Percentiles rank a stretch among this genome's conserved stretches.
These are phyloP conservation scores for Rhododendron ferrugineum DNA, from an alignment of 148 eudicot genomes.

Conservation along the genomic window DNA sequence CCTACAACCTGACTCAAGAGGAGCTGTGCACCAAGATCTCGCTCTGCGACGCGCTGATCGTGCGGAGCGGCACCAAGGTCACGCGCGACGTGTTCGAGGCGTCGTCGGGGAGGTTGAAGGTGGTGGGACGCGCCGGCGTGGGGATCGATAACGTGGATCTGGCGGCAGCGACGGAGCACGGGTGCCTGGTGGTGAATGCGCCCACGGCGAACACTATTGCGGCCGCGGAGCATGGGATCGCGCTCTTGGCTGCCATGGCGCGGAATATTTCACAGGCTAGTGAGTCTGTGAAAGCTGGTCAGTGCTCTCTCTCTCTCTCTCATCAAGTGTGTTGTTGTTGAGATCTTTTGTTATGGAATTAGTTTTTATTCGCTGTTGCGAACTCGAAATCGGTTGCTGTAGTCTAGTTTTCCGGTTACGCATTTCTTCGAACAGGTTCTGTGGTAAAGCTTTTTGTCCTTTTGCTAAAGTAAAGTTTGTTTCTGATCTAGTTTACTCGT, in stretches of 20 bases:
- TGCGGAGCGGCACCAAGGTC: slow-evolving; percentile 80
- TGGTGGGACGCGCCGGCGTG: slow-evolving; percentile 95
- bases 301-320: neutral
- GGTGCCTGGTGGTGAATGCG: slow-evolving; percentile 92
- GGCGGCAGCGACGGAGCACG: slow-evolving; percentile 93
- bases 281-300: slow-evolving; percentile 90
- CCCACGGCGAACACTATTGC: slow-evolving; percentile 98
- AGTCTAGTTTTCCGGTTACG: neutral
- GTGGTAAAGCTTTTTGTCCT: neutral
- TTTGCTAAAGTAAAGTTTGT: neutral
- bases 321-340: too few species aligned
- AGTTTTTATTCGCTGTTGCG: neutral
- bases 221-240: slow-evolving; percentile 97
- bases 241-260: slow-evolving; percentile 83
- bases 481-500: neutral
- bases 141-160: slow-evolving; percentile 99
- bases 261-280: slow-evolving; percentile 95
- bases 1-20: slow-evolving; percentile 69
- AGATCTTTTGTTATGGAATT: neutral
- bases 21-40: slow-evolving; percentile 93
- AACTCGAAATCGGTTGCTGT: neutral
- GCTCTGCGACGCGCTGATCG: slow-evolving; percentile 80
- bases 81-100: slow-evolving; percentile 88
- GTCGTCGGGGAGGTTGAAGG: slow-evolving; percentile 76
- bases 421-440: slow-evolving; percentile 32